phyloP scores from a whole-genome alignment of 202 grass and related monocot genomes.

The Elaeis oleifera region DNA sequence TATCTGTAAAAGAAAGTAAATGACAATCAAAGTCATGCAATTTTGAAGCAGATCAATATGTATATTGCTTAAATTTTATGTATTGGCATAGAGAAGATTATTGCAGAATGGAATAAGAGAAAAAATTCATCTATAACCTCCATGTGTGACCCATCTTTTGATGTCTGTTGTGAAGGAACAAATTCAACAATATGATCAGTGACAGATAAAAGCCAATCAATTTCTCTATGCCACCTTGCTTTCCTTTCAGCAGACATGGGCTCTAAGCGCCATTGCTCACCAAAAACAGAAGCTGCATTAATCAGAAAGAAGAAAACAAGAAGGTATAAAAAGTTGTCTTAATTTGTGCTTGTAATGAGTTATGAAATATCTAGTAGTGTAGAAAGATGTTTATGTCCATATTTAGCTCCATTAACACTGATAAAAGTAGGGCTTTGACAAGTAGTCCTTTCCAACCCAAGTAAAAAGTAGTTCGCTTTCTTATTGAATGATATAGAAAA shows the following conservation, averaged over 20 bases:
- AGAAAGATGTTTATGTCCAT: too few species aligned
- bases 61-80: too few species aligned
- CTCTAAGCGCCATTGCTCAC: background rate
- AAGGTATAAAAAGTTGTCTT: too few species aligned
- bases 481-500: too few species aligned
- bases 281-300: conserved; percentile 2
- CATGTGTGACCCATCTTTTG: background rate
- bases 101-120: background rate
- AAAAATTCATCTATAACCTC: background rate
- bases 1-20: conserved; percentile 3
- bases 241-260: conserved; percentile 4
- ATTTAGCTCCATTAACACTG: too few species aligned
- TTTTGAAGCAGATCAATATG: background rate
- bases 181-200: conserved; percentile 2
- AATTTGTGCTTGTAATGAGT: too few species aligned
- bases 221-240: conserved; percentile 2
- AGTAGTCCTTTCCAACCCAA: too few species aligned
- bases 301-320: background rate
- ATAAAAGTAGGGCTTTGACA: too few species aligned
- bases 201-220: conserved; percentile 11
- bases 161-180: conserved; percentile 3
- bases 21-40: background rate
- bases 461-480: too few species aligned
- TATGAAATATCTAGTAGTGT: too few species aligned
- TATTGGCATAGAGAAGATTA: too few species aligned